A percentile compares a stretch with the other conserved stretches of the same genome.
Conservation (phyloP, 129 eudicot species). For the Centella asiatica region DNA sequence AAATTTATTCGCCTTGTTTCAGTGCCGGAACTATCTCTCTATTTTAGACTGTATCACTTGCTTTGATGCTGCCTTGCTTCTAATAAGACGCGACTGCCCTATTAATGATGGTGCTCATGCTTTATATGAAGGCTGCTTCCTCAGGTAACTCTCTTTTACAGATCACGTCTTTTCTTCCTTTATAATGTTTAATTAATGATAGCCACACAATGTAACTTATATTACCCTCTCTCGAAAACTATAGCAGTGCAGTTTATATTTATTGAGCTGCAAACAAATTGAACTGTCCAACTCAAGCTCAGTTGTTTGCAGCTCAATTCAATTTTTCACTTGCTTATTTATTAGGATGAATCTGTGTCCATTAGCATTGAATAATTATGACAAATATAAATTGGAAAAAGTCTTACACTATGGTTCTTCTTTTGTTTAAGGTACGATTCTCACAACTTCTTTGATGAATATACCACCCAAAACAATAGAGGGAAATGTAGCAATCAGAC, state of each 20-base stretch:
- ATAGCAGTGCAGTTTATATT: too few relatives aligned
- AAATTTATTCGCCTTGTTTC: constrained; percentile 33
- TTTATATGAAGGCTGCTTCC: constrained; percentile 42
- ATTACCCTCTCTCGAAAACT: too few relatives aligned
- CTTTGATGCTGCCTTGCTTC: constrained; percentile 32
- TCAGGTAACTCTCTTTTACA: constrained; percentile 22
- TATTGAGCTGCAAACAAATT: too few relatives aligned
- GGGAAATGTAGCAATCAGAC: constrained; percentile 29
- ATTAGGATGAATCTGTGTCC: background rate
- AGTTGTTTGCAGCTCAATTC: too few relatives aligned
- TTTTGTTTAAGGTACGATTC: constrained; percentile 38
- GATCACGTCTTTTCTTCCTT: too few relatives aligned
- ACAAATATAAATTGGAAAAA: background rate
- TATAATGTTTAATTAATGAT: too few relatives aligned
- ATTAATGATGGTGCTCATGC: constrained; percentile 35
- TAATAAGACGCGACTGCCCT: constrained; percentile 26
- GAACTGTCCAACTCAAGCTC: too few relatives aligned
- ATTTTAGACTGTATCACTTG: constrained; percentile 37
- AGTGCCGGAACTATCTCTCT: constrained; percentile 47
- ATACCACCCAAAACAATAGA: constrained; percentile 9
- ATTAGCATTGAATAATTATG: background rate
- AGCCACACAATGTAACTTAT: too few relatives aligned
- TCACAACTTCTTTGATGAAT: constrained; percentile 29
- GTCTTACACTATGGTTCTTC: background rate
- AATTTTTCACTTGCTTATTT: too few relatives aligned